Evolutionary conservation across 495 filamentous ascomycete species (phyloP).

Genomic region (Cenococcum geophilum): DNA sequence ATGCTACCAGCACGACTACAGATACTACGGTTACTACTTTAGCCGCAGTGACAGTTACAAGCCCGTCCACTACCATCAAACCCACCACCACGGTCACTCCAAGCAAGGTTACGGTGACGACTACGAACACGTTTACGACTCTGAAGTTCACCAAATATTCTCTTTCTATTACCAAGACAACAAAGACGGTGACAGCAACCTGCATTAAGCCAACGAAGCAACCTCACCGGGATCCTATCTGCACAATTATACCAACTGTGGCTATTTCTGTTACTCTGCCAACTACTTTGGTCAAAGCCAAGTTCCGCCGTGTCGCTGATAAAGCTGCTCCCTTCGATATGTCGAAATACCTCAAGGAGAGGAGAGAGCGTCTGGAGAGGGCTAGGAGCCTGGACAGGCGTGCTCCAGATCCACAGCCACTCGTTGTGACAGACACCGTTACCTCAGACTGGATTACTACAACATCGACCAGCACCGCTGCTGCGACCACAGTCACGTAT

Average conservation of each 20-base stretch:
- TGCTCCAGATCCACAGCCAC: conserved; percentile 34
- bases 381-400: conserved; percentile 23
- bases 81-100: conserved; percentile 34
- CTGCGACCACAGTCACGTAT: conserved; percentile 28
- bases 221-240: conserved; percentile 24
- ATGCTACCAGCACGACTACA: conserved; percentile 24
- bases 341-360: conserved; percentile 12
- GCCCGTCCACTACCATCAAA: conserved; percentile 25
- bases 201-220: conserved; percentile 22
- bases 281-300: conserved; percentile 9
- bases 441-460: conserved; percentile 16
- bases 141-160: conserved; percentile 27
- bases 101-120: conserved; percentile 25
- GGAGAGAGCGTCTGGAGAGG: conserved; percentile 12
- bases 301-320: conserved; percentile 21
- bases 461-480: conserved; percentile 27
- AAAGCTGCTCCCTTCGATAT: conserved; percentile 8
- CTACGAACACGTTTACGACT: conserved; percentile 30
- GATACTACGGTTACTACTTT: conserved; percentile 20
- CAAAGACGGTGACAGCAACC: conserved; percentile 28
- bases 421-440: conserved; percentile 29
- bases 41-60: conserved; percentile 28
- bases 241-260: conserved; percentile 28
- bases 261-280: conserved; percentile 7
- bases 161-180: conserved; percentile 20